Evolutionary conservation across 306 rosid species (phyloP).

Genomic region (Begonia loranthoides): DNA sequence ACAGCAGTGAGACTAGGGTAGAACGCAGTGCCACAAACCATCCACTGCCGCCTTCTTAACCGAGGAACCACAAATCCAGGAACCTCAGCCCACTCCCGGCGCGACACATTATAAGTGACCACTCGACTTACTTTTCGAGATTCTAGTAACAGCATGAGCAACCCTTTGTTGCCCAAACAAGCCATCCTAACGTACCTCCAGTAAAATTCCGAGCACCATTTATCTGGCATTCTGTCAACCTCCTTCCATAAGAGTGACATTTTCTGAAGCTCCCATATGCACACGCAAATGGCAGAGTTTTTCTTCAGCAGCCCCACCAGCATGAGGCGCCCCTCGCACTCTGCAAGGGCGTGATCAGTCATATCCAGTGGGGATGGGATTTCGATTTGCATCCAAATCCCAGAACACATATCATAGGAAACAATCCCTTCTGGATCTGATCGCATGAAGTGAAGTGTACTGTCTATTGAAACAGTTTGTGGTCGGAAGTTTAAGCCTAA

Average conservation of each 20-base stretch:
- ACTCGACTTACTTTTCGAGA: slow-evolving; percentile 50
- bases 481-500: slow-evolving; percentile 40
- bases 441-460: slow-evolving; percentile 62
- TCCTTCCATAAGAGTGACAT: slow-evolving; percentile 98
- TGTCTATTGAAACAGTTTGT: slow-evolving; percentile 42
- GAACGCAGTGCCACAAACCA: slow-evolving; percentile 69
- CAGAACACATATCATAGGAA: slow-evolving; percentile 46
- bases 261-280: slow-evolving; percentile 96
- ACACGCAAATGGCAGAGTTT: slow-evolving; percentile 80
- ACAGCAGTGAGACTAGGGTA: slow-evolving; percentile 47
- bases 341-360: slow-evolving; percentile 59
- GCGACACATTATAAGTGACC: slow-evolving; percentile 54
- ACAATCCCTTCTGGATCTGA: slow-evolving; percentile 68
- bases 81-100: slow-evolving; percentile 74
- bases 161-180: slow-evolving; percentile 85
- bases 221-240: slow-evolving; percentile 99
- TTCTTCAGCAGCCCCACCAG: slow-evolving; percentile 74
- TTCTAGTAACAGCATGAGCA: slow-evolving; percentile 79
- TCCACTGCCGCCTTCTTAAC: slow-evolving; percentile 52
- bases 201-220: slow-evolving; percentile 93
- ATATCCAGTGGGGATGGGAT: slow-evolving; percentile 44
- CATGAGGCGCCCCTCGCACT: slow-evolving; percentile 64
- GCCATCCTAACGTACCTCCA: too few relatives aligned
- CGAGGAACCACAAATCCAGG: slow-evolving; percentile 50
- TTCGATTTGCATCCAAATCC: slow-evolving; percentile 63